Base-by-base conservation (phyloP, 768 basidiomycete genomes). In the Tulasnella sp. region DNA sequence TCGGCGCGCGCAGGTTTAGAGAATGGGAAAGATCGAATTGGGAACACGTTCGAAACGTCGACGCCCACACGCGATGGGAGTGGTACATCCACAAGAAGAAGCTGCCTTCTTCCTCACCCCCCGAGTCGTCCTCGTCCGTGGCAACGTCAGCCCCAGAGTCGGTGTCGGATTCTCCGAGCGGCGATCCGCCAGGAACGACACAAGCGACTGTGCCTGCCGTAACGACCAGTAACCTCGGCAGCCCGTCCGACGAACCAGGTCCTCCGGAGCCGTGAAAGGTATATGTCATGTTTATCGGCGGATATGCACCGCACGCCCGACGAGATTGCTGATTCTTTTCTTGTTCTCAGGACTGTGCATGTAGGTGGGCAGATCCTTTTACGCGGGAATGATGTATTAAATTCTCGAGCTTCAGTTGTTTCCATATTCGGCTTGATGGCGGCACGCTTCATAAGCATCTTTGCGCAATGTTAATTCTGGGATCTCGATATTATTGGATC, bases 11-110 rank as follows among this genome's bases (percentile, higher is more conserved):
- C 58, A 62, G 58, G 58, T 62, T 62, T n/a, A 62, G 58, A 62
- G 58, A 62, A 27, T 62, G 58, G 58, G 58, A 62, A 62, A 4
- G 58, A 62, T n/a, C 58, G 58, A 62, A 62, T 16, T 62, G 58
- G 58, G 58, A 62, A 9, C n/a, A 27, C 58, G 58, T 62, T 16
- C 58, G 58, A 62, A 62, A n/a, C 58, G n/a, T 62, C 58, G 58
- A 62, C 58, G 58, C 58, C 4, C 58, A 62, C n/a, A 62, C 58
- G 21, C 58, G 58, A n/a, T 62, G 58, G 58, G 58, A 34, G 24
- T 62, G 58, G 58, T 62, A 62, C 58, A 62, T 62, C 58, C 7
- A n/a, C n/a, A 62, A 62, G 58, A 62, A 62, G 58, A 62, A 62
- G 31, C 31, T 62, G 12, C 58, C 58, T 27, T 62, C 4, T 14